Base-by-base conservation (phyloP, 306 rosid genomes). In the Boehmeria nivea region DNA sequence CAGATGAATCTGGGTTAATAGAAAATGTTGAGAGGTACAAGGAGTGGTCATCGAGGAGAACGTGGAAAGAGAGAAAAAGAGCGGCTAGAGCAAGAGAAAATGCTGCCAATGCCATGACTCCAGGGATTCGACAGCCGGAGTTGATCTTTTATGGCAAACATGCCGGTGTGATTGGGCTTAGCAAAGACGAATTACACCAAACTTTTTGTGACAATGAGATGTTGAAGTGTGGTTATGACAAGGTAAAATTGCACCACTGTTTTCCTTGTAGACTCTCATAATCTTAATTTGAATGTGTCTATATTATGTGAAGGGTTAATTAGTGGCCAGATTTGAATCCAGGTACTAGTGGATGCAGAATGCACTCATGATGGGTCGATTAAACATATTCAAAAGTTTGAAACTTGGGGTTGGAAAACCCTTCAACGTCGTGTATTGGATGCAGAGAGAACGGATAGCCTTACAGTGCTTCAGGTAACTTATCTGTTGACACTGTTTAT, bases 331-430 rank as follows among this genome's bases (percentile, higher is more conserved):
- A 58, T 63, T 68, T 52, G 45, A 47, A n/a, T 68, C 37, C 78
- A 91, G 98, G 87, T 87, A 15, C 95, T 91, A 17, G 96, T 87
- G 60, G 99, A 91, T 78, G 99, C 95, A 59, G 99, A 91, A 63
- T 91, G 99, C 75, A 91, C 99, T 55, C 99, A 91, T 69, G 99
- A 91, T 69, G 99, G 99, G 40, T 91, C 99, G 50, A 54, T 91
- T 61, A 87, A 78, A 71, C 96, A 91, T 69, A 86, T 84, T 51
- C 94, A 83, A 34, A 91, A 87, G 72, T 91, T 87, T 72, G 94
- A 91, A 69, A 70, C 76, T 14, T 91, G 99, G 96, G 96, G 96
- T 43, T 91, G 96, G 99, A 60, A 66, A 66, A 87, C 96, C 48
- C 80, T 91, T 63, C 69, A 84, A 47, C 85, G 79, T 1, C 89